Evolutionary conservation across 2,329 filamentous ascomycete genomes (phyloP).

Genomic region (Colletotrichum sp.): DNA sequence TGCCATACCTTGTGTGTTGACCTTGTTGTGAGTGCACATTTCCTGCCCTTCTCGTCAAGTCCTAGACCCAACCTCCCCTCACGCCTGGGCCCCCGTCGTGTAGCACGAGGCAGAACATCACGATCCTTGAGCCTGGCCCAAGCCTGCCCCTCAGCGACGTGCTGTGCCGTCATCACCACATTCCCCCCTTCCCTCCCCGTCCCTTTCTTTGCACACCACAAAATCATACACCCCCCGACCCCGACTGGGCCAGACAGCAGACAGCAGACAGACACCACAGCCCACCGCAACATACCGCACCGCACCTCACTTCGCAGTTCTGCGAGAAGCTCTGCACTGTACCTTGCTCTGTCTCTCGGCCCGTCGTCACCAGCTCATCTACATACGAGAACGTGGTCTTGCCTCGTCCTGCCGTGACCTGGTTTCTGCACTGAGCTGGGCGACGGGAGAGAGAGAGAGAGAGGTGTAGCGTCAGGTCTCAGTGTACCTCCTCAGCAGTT

Average conservation of each 20-base stretch:
- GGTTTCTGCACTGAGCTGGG: neutral
- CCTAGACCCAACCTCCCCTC: neutral
- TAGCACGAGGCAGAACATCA: conserved; percentile 14
- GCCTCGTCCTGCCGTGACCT: neutral
- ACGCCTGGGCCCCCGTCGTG: neutral
- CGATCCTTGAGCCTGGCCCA: conserved; percentile 13
- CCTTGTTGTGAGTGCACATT: conserved; percentile 6
- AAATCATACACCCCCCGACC: neutral
- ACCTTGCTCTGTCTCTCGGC: conserved; percentile 8
- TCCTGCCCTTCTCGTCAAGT: neutral
- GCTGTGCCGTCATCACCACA: conserved; percentile 22
- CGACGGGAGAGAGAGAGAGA: neutral
- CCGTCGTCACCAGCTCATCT: conserved; percentile 13
- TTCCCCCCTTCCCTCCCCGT: conserved; percentile 4
- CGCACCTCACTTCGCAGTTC: neutral
- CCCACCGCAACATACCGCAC: neutral
- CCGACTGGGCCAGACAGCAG: neutral
- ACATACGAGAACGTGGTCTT: conserved; percentile 1
- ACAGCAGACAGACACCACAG: neutral
- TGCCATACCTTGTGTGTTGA: neutral
- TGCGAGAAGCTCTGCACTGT: neutral
- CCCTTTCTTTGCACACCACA: neutral
- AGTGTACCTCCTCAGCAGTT: neutral
- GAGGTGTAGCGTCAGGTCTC: neutral
- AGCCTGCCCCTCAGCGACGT: conserved; percentile 20